phyloP scores from a whole-genome alignment of 495 filamentous ascomycete genomes.

The Hypoxylon lenormandii region DNA sequence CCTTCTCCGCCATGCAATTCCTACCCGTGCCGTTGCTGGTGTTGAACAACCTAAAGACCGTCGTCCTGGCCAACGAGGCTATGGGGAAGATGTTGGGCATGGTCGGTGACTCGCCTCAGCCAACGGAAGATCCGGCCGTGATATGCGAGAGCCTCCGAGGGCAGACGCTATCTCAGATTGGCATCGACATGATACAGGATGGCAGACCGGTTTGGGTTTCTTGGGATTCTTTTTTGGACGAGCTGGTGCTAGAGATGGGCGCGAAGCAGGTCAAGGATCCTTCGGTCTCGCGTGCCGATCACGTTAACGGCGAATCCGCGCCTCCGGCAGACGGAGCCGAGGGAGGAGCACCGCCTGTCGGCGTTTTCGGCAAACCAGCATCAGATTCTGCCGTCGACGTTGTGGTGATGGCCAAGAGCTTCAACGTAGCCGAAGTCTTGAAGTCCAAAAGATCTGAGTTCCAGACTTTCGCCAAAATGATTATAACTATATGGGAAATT shows the following conservation, averaged over 20 bases:
- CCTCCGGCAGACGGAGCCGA: slow-evolving; percentile 27
- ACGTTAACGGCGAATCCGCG: slow-evolving; percentile 31
- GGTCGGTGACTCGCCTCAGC: slow-evolving; percentile 48
- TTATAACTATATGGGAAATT: slow-evolving; percentile 72
- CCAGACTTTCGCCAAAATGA: slow-evolving; percentile 71
- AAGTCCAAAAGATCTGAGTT: slow-evolving; percentile 51
- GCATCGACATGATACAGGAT: slow-evolving; percentile 71
- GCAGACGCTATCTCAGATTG: slow-evolving; percentile 68
- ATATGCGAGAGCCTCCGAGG: slow-evolving; percentile 64
- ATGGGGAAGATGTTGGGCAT: slow-evolving; percentile 73
- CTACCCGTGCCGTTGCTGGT: slow-evolving; percentile 75
- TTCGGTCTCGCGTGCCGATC: slow-evolving; percentile 5
- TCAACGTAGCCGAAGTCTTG: slow-evolving; percentile 41
- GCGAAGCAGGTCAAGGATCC: slow-evolving; percentile 31
- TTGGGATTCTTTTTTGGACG: slow-evolving; percentile 68
- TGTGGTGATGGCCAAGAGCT: slow-evolving; percentile 58
- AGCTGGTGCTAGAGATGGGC: slow-evolving; percentile 62
- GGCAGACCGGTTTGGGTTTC: slow-evolving; percentile 65
- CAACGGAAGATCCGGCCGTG: slow-evolving; percentile 46
- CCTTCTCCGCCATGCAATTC: slow-evolving; percentile 74
- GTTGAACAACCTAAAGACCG: slow-evolving; percentile 70
- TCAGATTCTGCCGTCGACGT: slow-evolving; percentile 68
- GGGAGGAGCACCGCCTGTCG: slow-evolving; percentile 1
- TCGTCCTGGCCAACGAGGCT: slow-evolving; percentile 76
- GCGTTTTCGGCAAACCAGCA: slow-evolving; percentile 45